Percentiles rank a stretch among this genome's conserved stretches.
Evolutionary conservation across 371 early-diverging fungal species (phyloP).

Genomic region (Mortierella sp.): DNA sequence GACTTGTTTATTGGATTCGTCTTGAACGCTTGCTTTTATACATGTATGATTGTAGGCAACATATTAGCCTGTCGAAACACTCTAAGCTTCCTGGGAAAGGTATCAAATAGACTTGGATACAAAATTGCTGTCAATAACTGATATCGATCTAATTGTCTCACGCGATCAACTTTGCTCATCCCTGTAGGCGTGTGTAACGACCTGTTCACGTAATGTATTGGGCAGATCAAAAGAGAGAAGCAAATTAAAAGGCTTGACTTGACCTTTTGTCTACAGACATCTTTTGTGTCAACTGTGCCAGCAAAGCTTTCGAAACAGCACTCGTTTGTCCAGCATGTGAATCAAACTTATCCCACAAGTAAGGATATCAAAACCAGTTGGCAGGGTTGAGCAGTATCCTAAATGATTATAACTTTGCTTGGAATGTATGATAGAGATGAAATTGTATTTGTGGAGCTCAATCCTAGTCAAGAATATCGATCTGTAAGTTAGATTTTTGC

Average conservation of each 20-base stretch:
- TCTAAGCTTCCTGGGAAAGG: slow-evolving; percentile 25
- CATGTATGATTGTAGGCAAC: slow-evolving; percentile 23
- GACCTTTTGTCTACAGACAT: slow-evolving; percentile 66
- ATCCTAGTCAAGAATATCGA: slow-evolving; percentile 83
- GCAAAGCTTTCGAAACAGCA: slow-evolving; percentile 65
- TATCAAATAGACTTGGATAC: background rate
- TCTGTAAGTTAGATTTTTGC: slow-evolving; percentile 55
- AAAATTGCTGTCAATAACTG: background rate
- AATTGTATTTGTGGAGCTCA: slow-evolving; percentile 74
- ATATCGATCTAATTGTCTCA: background rate
- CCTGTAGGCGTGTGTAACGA: slow-evolving; percentile 76
- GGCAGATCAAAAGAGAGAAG: background rate
- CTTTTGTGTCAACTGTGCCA: slow-evolving; percentile 82
- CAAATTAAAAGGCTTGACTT: background rate
- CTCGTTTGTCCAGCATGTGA: slow-evolving; percentile 85
- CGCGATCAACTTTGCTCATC: background rate
- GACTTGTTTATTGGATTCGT: background rate
- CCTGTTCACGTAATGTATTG: slow-evolving; percentile 76
- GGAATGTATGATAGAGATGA: slow-evolving; percentile 65
- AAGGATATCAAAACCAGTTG: slow-evolving; percentile 8
- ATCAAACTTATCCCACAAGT: slow-evolving; percentile 71
- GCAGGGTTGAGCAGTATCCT: background rate
- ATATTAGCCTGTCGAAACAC: slow-evolving; percentile 24
- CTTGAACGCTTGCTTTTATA: background rate
- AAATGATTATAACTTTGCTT: background rate